Evolutionary conservation across 805 yeast species (phyloP), one percentile per base, ranked within the genome.

Genomic region (Wickerhamiella cacticola): DNA sequence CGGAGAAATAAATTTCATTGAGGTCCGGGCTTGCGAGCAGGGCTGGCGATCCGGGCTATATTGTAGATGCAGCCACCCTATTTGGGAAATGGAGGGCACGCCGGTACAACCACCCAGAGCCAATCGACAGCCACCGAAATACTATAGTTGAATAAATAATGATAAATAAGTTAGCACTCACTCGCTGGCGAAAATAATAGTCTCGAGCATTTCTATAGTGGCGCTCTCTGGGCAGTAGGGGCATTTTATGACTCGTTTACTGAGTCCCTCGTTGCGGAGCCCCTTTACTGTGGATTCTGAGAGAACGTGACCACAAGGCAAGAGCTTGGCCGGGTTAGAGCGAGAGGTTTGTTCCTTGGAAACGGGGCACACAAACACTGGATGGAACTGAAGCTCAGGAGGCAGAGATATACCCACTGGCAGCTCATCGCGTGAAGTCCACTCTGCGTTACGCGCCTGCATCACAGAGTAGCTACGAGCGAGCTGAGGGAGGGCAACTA

Each of bases 301-400:
- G 2, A 81, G 65, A 6, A 81, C 67, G 61, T 81, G 89, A 40
- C 76, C 76, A 57, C 85, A 79, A 2, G 79, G 78, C 22, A 79
- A 61, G 47, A 73, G 66, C 67, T 72, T 71, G 3, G 84, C 80
- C n/a, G 82, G 83, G 54, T 78, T 77, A 0, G 50, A 46, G 12
- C 63, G 65, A 1, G 83, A 79, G 2, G 78, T 75, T 56, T 79
- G 83, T 52, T 78, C 81, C 57, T 78, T 79, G 13, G 78, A 68
- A 1, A 80, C 82, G 0, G 87, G 87, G 57, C 87, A 80, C 3
- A 80, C 80, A 57, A 79, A 80, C 1, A 80, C 69, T 1, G 84
- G 75, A 57, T 80, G 86, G 60, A 71, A 78, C 48, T 72, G 73
- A 43, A 78, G 60, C 21, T 63, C 62, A 0, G 62, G 60, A 1